These are phyloP conservation scores for Hyphodiscus hymeniophilus DNA, from an alignment of 495 filamentous ascomycete species.

Conservation along the genomic window DNA sequence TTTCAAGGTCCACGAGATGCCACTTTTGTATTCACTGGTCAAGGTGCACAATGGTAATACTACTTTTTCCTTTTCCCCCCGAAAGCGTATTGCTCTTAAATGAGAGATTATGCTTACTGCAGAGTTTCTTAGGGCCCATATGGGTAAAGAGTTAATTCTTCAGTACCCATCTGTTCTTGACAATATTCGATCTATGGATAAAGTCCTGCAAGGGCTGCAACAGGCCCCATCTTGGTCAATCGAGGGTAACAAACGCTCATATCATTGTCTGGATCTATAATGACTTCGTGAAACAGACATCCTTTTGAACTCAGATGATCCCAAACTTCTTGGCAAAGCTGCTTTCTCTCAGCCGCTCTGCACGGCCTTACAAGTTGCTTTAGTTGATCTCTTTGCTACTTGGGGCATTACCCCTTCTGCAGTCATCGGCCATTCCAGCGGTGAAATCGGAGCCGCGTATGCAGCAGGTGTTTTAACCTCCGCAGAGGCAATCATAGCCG, in stretches of 20 bases:
- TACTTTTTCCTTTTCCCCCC: too few relatives aligned
- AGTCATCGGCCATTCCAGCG: constrained; percentile 57
- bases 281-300: too few relatives aligned
- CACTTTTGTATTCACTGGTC: constrained; percentile 22
- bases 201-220: background rate
- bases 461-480: constrained; percentile 40
- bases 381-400: constrained; percentile 44
- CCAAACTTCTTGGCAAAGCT: background rate
- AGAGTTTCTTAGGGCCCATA: too few relatives aligned
- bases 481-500: constrained; percentile 43
- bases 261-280: too few relatives aligned
- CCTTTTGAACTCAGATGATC: too few relatives aligned
- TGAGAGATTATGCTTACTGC: too few relatives aligned
- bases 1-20: background rate
- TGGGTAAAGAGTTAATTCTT: constrained; percentile 46
- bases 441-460: constrained; percentile 54
- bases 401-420: constrained; percentile 46
- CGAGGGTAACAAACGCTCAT: too few relatives aligned
- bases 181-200: constrained; percentile 4
- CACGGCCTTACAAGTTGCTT: constrained; percentile 43
- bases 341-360: constrained; percentile 34
- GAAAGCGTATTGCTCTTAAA: too few relatives aligned
- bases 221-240: constrained; percentile 7
- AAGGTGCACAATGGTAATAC: constrained; percentile 41
- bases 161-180: constrained; percentile 29